Evolutionary conservation across 257 asterid species (phyloP).

Genomic region (Echium plantagineum): DNA sequence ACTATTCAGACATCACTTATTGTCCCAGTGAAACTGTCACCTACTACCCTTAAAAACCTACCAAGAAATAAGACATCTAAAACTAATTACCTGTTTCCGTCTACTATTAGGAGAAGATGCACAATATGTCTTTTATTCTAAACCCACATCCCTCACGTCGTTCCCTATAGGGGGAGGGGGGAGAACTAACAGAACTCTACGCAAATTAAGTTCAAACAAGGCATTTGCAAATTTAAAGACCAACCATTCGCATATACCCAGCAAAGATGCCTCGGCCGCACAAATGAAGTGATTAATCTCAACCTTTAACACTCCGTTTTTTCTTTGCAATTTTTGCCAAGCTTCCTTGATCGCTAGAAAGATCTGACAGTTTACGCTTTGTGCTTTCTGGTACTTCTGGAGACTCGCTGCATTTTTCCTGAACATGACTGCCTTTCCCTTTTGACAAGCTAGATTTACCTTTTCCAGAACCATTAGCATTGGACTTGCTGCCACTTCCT

Average conservation of each 20-base stretch:
- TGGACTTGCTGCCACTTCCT: slow-evolving; percentile 22
- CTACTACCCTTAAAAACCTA: background rate
- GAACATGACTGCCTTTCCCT: slow-evolving; percentile 24
- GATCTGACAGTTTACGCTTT: slow-evolving; percentile 33
- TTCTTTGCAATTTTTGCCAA: slow-evolving; percentile 52
- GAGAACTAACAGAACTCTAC: background rate
- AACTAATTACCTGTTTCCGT: too few relatives aligned
- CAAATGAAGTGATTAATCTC: background rate
- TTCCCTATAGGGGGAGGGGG: background rate
- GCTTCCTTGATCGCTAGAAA: slow-evolving; percentile 34
- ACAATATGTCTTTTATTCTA: background rate
- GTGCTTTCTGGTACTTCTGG: slow-evolving; percentile 23
- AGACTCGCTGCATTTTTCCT: slow-evolving; percentile 15
- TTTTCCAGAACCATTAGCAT: slow-evolving; percentile 27
- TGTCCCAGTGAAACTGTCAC: background rate
- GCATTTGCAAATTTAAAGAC: background rate
- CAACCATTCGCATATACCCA: background rate
- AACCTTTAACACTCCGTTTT: slow-evolving; percentile 20
- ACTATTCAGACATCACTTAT: too few relatives aligned
- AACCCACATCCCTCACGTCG: background rate
- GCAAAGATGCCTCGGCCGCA: background rate
- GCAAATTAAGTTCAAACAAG: background rate
- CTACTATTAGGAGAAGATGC: background rate
- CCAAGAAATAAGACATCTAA: too few relatives aligned
- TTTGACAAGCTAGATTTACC: slow-evolving; percentile 40